A percentile compares a stretch with the other conserved stretches of the same genome.
phyloP scores from a whole-genome alignment of 2,329 filamentous ascomycete species.

The Diaporthe capsici region DNA sequence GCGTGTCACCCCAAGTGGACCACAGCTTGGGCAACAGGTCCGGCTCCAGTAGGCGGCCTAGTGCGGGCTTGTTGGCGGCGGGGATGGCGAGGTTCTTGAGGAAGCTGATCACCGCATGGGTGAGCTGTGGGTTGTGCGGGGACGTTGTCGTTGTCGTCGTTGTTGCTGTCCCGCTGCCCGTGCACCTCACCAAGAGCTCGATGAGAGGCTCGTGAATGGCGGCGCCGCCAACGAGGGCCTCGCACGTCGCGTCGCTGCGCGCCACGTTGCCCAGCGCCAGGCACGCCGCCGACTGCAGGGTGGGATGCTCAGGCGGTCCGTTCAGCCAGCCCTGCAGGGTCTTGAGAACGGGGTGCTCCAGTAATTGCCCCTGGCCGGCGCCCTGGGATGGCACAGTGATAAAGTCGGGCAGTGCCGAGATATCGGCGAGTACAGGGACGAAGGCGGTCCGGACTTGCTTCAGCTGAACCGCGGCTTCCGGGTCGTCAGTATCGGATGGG shows the following conservation, averaged over 20 bases:
- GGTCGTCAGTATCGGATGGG: slow-evolving; percentile 54
- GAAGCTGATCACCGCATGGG: slow-evolving; percentile 71
- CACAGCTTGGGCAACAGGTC: slow-evolving; percentile 67
- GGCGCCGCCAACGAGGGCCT: slow-evolving; percentile 62
- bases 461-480: slow-evolving; percentile 62
- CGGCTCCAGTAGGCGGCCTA: slow-evolving; percentile 64
- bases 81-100: slow-evolving; percentile 77
- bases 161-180: slow-evolving; percentile 48
- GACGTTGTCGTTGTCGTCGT: background rate
- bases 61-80: slow-evolving; percentile 63
- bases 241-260: slow-evolving; percentile 68
- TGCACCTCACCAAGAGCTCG: slow-evolving; percentile 55
- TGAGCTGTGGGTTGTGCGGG: slow-evolving; percentile 57
- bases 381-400: slow-evolving; percentile 30
- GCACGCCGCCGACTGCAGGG: slow-evolving; percentile 70
- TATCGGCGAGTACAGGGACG: slow-evolving; percentile 64
- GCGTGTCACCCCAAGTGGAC: slow-evolving; percentile 58
- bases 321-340: slow-evolving; percentile 59
- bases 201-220: slow-evolving; percentile 62
- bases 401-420: slow-evolving; percentile 61
- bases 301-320: slow-evolving; percentile 51
- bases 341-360: slow-evolving; percentile 50
- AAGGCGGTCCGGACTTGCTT: slow-evolving; percentile 65
- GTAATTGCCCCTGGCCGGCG: background rate
- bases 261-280: slow-evolving; percentile 74